Evolutionary conservation across 176 grass and related monocot species (phyloP), one percentile per base, ranked within the genome.

Genomic region (Pharus latifolius): DNA sequence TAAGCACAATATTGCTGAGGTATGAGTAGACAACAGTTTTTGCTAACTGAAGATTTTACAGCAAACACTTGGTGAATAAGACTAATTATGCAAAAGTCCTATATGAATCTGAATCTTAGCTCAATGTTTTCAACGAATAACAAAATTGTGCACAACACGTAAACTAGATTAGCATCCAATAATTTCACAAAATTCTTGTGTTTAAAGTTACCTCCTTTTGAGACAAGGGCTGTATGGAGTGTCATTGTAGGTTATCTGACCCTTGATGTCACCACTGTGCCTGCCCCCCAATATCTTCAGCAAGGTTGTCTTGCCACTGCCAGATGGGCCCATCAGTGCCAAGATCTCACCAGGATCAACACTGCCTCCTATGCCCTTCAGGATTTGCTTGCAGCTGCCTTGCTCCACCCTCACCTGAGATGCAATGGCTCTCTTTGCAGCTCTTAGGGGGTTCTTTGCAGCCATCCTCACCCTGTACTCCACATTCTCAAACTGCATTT

Each of bases 231-330:
- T 85, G 75, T 96, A 96, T 37, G 85, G 85, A 9, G 81, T 83
- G 75, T 86, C 88, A 29, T 96, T 96, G 76, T 96, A 96, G 38
- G 83, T 89, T 3, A 96, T 82, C 7, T 88, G 88, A 10, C 88
- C 92, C 75, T 83, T 88, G 68, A 86, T 50, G 45, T 75, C 76
- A 29, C 92, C 87, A 18, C 67, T 83, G 9, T 85, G 82, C 67
- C 92, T 86, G 32, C 92, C 88, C 15, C 88, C 92, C 10, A 96
- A 82, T 74, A 88, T 80, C 82, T 96, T 91, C 35, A 96, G 76
- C 73, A 92, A 46, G 59, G 92, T 96, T 64, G 88, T 96, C 82
- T 96, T 96, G 56, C 88, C 92, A n/a, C 92, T 96, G 57, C 92
- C 88, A 32, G 92, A 92, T 9, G 92, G 92, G 18, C 92, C 92